Evolutionary conservation across 176 grass and related monocot species (phyloP).

Genomic region (bread wheat (Triticum aestivum)): IWGSC_CS_RefSeq_v2.1 NC_057809.1:448242193-448242692

Average conservation of each 20-base stretch:
- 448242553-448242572: too few species aligned
- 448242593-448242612: too few species aligned
- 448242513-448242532: not conserved
- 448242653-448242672: too few species aligned
- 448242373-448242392: not conserved
- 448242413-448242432: not conserved
- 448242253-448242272: too few species aligned
- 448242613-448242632: too few species aligned
- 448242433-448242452: not conserved
- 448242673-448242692: too few species aligned
- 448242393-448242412: not conserved
- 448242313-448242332: slow-evolving; percentile 27
- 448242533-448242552: too few species aligned
- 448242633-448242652: too few species aligned
- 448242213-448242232: too few species aligned
- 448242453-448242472: not conserved
- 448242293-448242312: not conserved
- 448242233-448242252: too few species aligned
- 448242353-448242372: not conserved
- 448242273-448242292: not conserved
- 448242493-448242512: not conserved
- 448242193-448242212: too few species aligned
- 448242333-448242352: not conserved
- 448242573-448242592: too few species aligned
- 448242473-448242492: not conserved